Percentiles rank a stretch among this genome's conserved stretches.
Conservation (phyloP, 2,329 filamentous ascomycete species). For the Hawksworthiomyces lignivorus region DNA sequence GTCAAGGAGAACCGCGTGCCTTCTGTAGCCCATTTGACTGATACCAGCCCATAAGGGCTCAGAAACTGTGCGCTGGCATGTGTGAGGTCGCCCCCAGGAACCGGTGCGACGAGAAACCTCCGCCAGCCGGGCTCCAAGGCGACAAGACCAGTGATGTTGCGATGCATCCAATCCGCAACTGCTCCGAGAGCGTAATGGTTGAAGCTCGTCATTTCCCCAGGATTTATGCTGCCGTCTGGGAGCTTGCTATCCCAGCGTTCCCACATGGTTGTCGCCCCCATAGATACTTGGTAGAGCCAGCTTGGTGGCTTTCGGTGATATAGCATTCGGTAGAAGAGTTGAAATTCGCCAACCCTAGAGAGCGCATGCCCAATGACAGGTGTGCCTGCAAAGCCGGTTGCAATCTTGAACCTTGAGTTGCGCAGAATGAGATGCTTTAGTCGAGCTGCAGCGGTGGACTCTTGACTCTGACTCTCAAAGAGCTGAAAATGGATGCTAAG, state of each 20-base stretch:
- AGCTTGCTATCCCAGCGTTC: slow-evolving; percentile 35
- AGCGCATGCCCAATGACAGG: slow-evolving; percentile 16
- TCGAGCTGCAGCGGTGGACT: no score
- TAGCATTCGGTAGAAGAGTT: slow-evolving; percentile 26
- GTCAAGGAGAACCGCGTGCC: no score
- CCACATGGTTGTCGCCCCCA: slow-evolving; percentile 32
- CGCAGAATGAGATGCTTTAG: no score
- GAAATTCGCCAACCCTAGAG: slow-evolving; percentile 14
- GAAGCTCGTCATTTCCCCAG: slow-evolving; percentile 32
- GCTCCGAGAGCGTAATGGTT: slow-evolving; percentile 33
- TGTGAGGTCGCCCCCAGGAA: no score
- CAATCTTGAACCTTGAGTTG: slow-evolving; percentile 16
- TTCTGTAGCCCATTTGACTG: no score
- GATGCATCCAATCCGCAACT: slow-evolving; percentile 6
- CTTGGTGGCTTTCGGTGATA: slow-evolving; percentile 22
- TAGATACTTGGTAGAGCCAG: slow-evolving; percentile 31
- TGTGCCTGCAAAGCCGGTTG: slow-evolving; percentile 19
- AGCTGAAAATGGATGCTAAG: no score
- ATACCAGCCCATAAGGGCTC: no score
- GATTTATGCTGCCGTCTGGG: slow-evolving; percentile 28
- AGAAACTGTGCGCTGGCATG: no score
- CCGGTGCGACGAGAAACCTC: no score
- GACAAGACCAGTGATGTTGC: no score
- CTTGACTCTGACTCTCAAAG: no score
- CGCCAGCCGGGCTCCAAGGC: no score